phyloP scores from a whole-genome alignment of 495 filamentous ascomycete species.

The Neurospora sp. region DNA sequence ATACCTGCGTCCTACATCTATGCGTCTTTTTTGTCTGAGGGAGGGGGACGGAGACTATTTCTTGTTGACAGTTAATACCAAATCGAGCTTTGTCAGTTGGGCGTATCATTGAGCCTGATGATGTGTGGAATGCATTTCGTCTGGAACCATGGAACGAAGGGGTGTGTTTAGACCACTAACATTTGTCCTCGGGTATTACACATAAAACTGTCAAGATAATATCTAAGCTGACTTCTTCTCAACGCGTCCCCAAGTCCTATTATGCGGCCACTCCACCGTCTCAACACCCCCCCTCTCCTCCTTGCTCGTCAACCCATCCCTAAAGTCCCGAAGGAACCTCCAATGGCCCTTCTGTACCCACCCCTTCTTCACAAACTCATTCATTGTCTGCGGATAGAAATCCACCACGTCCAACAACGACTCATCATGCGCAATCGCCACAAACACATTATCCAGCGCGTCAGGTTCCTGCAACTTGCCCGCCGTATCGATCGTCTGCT shows the following conservation, averaged over 20 bases:
- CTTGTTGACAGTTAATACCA: not conserved
- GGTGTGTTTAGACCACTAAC: not conserved
- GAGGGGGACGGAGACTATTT: not conserved
- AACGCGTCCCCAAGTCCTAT: not conserved
- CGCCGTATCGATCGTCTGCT: constrained; percentile 26
- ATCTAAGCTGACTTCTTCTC: not conserved
- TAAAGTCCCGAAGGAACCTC: constrained; percentile 48
- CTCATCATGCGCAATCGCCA: constrained; percentile 45
- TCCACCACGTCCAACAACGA: constrained; percentile 36
- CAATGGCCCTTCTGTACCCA: constrained; percentile 41
- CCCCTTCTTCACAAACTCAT: constrained; percentile 40
- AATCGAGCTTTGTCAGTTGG: not conserved
- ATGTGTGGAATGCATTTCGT: not conserved
- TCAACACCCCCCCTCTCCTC: not conserved
- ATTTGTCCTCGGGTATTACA: not conserved
- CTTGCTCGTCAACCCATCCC: not conserved
- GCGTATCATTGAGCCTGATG: not conserved
- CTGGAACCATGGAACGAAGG: not conserved
- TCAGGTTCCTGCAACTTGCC: constrained; percentile 39
- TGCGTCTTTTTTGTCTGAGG: not conserved
- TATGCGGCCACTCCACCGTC: not conserved
- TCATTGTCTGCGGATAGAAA: constrained; percentile 40
- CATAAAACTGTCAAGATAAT: not conserved
- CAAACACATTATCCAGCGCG: constrained; percentile 39
- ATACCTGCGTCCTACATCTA: not conserved